These are phyloP conservation scores for Wallemia mellicola DNA, from an alignment of 1,284 basidiomycete genomes.

Conservation along the genomic window DNA sequence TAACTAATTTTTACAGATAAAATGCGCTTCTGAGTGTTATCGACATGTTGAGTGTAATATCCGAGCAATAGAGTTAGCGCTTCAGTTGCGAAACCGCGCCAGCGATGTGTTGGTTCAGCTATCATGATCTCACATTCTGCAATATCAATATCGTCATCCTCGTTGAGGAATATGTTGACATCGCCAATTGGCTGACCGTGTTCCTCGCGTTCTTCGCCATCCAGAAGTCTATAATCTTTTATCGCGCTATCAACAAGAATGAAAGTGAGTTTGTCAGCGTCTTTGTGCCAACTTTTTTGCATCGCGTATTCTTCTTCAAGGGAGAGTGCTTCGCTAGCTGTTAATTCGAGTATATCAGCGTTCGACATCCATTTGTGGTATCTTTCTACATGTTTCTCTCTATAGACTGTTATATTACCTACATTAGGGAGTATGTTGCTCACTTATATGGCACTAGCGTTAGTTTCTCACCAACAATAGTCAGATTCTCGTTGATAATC, in stretches of 20 bases:
- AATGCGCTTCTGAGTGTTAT: constrained; percentile 4
- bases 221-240: neutral
- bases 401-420: constrained; percentile 8
- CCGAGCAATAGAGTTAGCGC: constrained; percentile 11
- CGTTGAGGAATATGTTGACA: constrained; percentile 63
- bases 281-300: constrained; percentile 68
- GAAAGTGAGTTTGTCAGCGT: constrained; percentile 78
- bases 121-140: constrained; percentile 49
- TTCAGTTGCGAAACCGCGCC: constrained; percentile 25
- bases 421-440: constrained; percentile 2
- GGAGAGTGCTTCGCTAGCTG: constrained; percentile 56
- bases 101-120: constrained; percentile 30
- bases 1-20: constrained; percentile 28
- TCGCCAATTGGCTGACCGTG: constrained; percentile 29
- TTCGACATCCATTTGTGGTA: constrained; percentile 81
- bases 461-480: constrained; percentile 30
- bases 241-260: constrained; percentile 34
- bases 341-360: constrained; percentile 38
- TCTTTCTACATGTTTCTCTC: constrained; percentile 36
- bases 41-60: constrained; percentile 9
- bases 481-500: constrained; percentile 30
- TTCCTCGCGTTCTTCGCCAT: neutral
- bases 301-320: constrained; percentile 68
- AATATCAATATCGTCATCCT: constrained; percentile 23
- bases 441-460: constrained; percentile 44